Conservation (phyloP, 2,329 filamentous ascomycete genomes). For the Colletotrichum sp. region DNA sequence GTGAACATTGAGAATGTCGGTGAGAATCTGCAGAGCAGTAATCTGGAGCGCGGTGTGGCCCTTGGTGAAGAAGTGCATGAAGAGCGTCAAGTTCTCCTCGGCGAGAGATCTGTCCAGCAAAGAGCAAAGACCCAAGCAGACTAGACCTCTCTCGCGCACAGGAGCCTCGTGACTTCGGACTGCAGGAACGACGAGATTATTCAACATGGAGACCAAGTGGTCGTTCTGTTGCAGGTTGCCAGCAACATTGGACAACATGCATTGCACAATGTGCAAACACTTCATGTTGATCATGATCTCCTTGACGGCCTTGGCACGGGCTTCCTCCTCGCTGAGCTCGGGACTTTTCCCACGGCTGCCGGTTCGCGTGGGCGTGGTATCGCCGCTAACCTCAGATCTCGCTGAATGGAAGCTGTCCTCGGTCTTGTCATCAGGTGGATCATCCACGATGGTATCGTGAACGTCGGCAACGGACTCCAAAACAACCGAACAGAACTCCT, state of each 20-base stretch:
- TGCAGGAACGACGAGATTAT: constrained; percentile 94
- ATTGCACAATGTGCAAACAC: constrained; percentile 95
- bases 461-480: constrained; percentile 96
- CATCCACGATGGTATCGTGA: constrained; percentile 87
- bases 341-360: constrained; percentile 43
- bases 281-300: constrained; percentile 99
- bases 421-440: constrained; percentile 58
- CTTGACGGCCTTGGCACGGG: constrained; percentile 76
- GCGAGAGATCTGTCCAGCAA: constrained; percentile 90
- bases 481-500: constrained; percentile 83
- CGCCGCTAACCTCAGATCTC: constrained; percentile 78
- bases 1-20: constrained; percentile 90
- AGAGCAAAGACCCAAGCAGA: constrained; percentile 90
- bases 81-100: constrained; percentile 88
- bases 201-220: constrained; percentile 95
- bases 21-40: constrained; percentile 88
- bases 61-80: constrained; percentile 95
- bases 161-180: constrained; percentile 92
- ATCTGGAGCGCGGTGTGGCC: constrained; percentile 90
- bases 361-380: constrained; percentile 57
- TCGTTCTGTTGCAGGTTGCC: constrained; percentile 88
- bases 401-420: constrained; percentile 91
- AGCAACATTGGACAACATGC: constrained; percentile 92
- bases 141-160: constrained; percentile 86
- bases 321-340: constrained; percentile 66